Evolutionary conservation across 352 stramenopile species (phyloP), one percentile per base, ranked within the genome.

Genomic region (Phytophthora pinifolia): DNA sequence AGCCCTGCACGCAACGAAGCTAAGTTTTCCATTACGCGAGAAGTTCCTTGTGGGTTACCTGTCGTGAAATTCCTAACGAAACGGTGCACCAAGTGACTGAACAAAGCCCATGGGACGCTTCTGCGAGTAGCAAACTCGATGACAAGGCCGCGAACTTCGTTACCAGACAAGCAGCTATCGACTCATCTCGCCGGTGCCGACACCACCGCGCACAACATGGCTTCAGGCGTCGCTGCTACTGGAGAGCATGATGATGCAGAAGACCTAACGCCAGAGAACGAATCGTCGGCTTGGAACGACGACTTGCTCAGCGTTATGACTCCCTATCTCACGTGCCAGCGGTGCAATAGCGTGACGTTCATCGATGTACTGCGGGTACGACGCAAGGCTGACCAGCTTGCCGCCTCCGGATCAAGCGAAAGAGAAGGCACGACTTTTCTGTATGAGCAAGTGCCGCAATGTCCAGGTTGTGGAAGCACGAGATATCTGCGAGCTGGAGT

Each of bases 311-410:
- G 45, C 42, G 33, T 35, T n/a, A 74, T 72, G 62, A 92, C 81
- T 14, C 79, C 82, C 18, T 92, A 92, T 31, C 65, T 90, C 38
- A 92, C 77, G 14, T 94, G 83, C 46, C 79, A 79, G 37, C 71
- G 76, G 31, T 93, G 81, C 72, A 93, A 93, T 52, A 83, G 65
- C 55, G 65, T 93, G 36, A 78, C 76, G 6, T 91, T 93, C 62
- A 72, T 93, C 55, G 77, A 90, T 34, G 58, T 89, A 7, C 60
- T 63, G 14, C 68, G 66, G 34, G 68, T 93, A 9, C 71, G 78
- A 0, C 67, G 50, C 9, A 62, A 73, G 44, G 31, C 22, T 10
- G 49, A 70, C 35, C 61, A 66, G 44, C 8, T 45, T 4, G 34
- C 44, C 30, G 38, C 48, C 9, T 54, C 33, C 22, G 36, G 22